Evolutionary conservation across 179 eudicot genomes (phyloP).

Genomic region (Actinidia polygama): DNA sequence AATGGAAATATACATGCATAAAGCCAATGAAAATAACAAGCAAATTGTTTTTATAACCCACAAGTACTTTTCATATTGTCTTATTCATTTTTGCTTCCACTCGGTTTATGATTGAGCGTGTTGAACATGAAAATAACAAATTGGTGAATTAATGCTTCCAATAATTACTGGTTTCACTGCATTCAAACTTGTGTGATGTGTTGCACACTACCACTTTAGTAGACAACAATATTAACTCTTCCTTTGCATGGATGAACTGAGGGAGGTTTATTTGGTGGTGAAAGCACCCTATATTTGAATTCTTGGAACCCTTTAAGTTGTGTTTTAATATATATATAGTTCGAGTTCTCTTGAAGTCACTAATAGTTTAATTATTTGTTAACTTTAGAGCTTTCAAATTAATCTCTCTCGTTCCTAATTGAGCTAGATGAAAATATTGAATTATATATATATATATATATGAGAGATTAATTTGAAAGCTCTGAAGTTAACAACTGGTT

Average conservation of each 20-base stretch:
- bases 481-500: too few relatives aligned
- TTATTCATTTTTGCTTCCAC: neutral
- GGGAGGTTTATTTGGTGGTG: constrained; percentile 15
- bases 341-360: too few relatives aligned
- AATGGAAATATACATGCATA: neutral
- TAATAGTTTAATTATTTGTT: too few relatives aligned
- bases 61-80: neutral
- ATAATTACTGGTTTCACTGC: neutral
- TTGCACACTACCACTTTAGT: constrained; percentile 7
- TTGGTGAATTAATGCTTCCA: neutral
- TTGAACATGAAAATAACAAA: constrained; percentile 6
- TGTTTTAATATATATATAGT: too few relatives aligned
- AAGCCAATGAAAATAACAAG: neutral
- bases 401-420: too few relatives aligned
- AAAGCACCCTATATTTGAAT: neutral
- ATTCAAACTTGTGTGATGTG: constrained; percentile 24
- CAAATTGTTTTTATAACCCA: neutral
- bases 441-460: too few relatives aligned
- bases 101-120: neutral
- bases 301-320: neutral
- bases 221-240: neutral
- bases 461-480: too few relatives aligned
- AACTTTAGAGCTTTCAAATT: too few relatives aligned
- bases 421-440: too few relatives aligned
- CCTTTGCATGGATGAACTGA: neutral